Base-by-base conservation (phyloP, 352 stramenopile species). In the Globisporangium alternatum region DNA sequence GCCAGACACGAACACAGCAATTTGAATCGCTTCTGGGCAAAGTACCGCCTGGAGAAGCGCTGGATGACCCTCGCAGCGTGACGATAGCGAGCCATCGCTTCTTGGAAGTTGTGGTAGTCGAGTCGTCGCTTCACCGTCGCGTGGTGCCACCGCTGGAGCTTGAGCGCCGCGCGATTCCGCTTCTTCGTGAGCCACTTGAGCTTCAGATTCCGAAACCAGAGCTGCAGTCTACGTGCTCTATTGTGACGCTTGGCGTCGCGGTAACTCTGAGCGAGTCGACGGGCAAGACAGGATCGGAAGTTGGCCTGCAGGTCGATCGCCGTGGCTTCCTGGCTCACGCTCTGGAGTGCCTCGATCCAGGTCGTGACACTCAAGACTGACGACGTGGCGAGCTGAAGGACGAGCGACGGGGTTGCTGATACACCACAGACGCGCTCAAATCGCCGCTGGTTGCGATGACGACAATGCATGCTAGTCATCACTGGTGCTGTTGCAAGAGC, bases 141-240 rank as follows among this genome's bases (percentile, higher is more conserved):
- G 3, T 56, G 64, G 13, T 61, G 9, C 73, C 73, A 83, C 33
- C 44, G 30, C 52, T 81, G 76, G 13, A 81, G 49, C 21, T 65
- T 61, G 19, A 58, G 17, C 9, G 68, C 70, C 13, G 71, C 64
- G 7, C 49, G 47, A 22, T 69, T 68, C 1, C 30, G 44, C 41
- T 69, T 72, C 13, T 41, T 56, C 5, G 33, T 56, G 15, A 25
- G 48, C 70, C 68, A 74, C 53, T 68, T 70, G 1, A 44, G 19
- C 2, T 63, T 70, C 19, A 80, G 48, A 1, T 19, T 25, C 15
- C 25, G 30, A n/a, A 76, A 45, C 72, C 75, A 83, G 2, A 48
- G n/a, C n/a, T 64, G 58, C 33, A 83, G 69, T 0, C 62, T 64
- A 4, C 66, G 41, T 0, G 54, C 64, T 28, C 65, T 55, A 7